phyloP scores from a whole-genome alignment of 129 eudicot species.

The Heracleum sosnowskyi region DNA sequence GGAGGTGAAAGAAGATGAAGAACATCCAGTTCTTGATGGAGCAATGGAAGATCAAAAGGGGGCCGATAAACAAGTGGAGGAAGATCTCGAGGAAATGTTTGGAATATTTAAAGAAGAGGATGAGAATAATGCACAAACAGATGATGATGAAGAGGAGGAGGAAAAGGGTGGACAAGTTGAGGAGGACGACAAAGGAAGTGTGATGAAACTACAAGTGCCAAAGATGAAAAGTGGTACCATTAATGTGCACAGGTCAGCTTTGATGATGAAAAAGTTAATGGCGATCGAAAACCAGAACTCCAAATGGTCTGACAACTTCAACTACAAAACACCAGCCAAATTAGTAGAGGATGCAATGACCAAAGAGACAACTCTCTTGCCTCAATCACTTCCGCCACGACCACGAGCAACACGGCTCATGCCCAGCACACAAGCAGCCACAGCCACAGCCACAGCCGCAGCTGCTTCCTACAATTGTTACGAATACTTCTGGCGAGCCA shows the following conservation, averaged over 20 bases:
- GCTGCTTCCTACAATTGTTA: conserved; percentile 51
- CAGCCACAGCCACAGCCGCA: conserved; percentile 12
- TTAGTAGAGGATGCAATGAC: conserved; percentile 11
- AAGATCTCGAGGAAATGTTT: conserved; percentile 16
- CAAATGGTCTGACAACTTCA: conserved; percentile 37
- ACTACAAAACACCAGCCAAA: conserved; percentile 19
- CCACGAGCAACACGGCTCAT: conserved; percentile 22
- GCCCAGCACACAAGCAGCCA: conserved; percentile 20
- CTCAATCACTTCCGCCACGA: conserved; percentile 27
- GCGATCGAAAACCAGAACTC: conserved; percentile 34
- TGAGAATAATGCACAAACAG: neutral
- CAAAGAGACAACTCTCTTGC: conserved; percentile 16
- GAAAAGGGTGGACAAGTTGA: conserved; percentile 13
- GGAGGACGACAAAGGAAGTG: conserved; percentile 9
- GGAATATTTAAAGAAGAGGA: conserved; percentile 21
- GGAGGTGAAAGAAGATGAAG: neutral
- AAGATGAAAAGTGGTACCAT: conserved; percentile 23
- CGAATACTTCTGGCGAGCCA: conserved; percentile 74
- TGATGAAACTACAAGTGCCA: conserved; percentile 12
- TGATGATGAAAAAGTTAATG: conserved; percentile 34
- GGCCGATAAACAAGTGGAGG: conserved; percentile 5
- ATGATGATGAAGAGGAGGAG: neutral
- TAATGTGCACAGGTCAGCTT: conserved; percentile 33
- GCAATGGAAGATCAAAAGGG: neutral
- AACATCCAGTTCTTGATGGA: neutral